Conservation (phyloP, 257 asterid genomes). For the Verbascum thapsus region DNA sequence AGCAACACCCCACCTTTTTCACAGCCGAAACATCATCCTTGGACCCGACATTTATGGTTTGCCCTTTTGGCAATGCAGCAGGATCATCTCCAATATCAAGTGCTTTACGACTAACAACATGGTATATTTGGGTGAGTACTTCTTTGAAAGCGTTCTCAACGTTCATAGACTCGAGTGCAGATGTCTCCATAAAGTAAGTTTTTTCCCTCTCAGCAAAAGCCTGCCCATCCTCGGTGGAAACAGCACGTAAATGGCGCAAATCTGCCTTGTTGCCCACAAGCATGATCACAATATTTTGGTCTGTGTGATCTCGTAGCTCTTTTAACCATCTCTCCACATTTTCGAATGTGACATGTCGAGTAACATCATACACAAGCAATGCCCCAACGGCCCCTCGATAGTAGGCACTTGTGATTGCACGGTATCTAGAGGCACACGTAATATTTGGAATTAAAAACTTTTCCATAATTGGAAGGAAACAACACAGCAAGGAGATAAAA, state of each 20-base stretch:
- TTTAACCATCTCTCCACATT: conserved; percentile 39
- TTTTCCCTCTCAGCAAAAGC: conserved; percentile 38
- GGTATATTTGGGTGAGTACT: conserved; percentile 36
- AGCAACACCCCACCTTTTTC: conserved; percentile 37
- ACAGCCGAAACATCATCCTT: conserved; percentile 37
- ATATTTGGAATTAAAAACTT: background rate
- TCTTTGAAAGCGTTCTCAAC: conserved; percentile 38
- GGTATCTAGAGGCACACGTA: conserved; percentile 28
- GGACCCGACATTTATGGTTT: conserved; percentile 33
- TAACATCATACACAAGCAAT: conserved; percentile 36
- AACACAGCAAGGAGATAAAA: background rate
- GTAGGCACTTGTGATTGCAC: conserved; percentile 43
- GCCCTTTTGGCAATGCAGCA: conserved; percentile 36
- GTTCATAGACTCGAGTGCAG: conserved; percentile 37
- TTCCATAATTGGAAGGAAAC: conserved; percentile 2
- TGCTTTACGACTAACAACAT: conserved; percentile 35
- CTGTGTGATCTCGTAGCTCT: conserved; percentile 42
- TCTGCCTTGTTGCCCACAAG: conserved; percentile 42
- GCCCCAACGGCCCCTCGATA: conserved; percentile 41
- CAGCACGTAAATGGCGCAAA: conserved; percentile 40
- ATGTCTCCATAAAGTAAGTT: conserved; percentile 38
- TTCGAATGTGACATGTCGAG: conserved; percentile 38
- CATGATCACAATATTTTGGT: conserved; percentile 36
- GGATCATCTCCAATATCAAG: conserved; percentile 39
- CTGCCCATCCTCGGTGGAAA: conserved; percentile 35